phyloP scores from a whole-genome alignment of 2,329 filamentous ascomycete species.

The Trichoderma polysporum region DNA sequence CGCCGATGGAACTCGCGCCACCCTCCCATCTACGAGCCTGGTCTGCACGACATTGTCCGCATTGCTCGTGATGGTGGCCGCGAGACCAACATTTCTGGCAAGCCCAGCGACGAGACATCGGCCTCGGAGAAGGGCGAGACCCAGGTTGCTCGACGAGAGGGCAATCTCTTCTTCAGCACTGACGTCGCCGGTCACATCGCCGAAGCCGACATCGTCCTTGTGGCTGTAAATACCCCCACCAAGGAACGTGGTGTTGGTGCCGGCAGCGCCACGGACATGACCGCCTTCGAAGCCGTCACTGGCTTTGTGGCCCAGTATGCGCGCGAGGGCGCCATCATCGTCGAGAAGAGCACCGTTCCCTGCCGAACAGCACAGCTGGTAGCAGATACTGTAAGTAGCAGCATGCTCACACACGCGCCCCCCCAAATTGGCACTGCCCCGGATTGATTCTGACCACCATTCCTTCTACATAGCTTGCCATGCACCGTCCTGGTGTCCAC shows the following conservation, averaged over 20 bases:
- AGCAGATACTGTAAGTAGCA: constrained; percentile 58
- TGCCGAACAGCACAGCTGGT: constrained; percentile 71
- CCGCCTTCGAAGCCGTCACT: constrained; percentile 68
- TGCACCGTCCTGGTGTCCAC: constrained; percentile 60
- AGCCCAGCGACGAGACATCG: constrained; percentile 35
- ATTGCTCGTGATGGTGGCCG: constrained; percentile 60
- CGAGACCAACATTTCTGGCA: constrained; percentile 42
- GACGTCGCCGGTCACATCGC: constrained; percentile 61
- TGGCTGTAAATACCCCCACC: constrained; percentile 78
- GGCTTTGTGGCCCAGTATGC: constrained; percentile 66
- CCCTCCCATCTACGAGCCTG: constrained; percentile 75
- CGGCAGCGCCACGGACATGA: constrained; percentile 70
- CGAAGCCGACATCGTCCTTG: constrained; percentile 70
- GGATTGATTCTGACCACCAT: neutral
- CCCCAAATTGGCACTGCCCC: neutral
- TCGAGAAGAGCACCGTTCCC: constrained; percentile 80
- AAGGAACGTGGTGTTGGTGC: constrained; percentile 69
- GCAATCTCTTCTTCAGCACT: constrained; percentile 74
- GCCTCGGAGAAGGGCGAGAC: constrained; percentile 27
- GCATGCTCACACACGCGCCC: neutral
- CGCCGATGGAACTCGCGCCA: constrained; percentile 70
- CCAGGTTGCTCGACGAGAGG: constrained; percentile 45
- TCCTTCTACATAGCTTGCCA: constrained; percentile 45
- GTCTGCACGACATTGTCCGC: constrained; percentile 65
- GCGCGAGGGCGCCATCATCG: constrained; percentile 67